Evolutionary conservation across 345 rosid genomes (phyloP).

Genomic region (Physaria fendleri): DNA sequence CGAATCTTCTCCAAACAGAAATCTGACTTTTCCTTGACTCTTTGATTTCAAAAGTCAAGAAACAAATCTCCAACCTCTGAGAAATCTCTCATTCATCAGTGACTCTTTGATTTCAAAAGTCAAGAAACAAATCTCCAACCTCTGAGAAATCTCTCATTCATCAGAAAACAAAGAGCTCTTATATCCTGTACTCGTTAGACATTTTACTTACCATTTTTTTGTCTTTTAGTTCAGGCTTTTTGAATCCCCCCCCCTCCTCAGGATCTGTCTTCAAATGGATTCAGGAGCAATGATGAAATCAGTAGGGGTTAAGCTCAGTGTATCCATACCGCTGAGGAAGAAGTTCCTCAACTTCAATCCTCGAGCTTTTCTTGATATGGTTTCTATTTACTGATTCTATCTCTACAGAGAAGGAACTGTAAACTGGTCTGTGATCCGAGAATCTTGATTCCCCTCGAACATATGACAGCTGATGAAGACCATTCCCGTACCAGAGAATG

Average conservation of each 20-base stretch:
- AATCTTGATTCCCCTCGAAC: slow-evolving; percentile 98
- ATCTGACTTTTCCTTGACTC: not conserved
- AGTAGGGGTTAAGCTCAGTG: slow-evolving; percentile 41
- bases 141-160: too few relatives aligned
- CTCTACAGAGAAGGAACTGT: slow-evolving; percentile 73
- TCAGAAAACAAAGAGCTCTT: too few relatives aligned
- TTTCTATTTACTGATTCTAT: slow-evolving; percentile 61
- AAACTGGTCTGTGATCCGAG: slow-evolving; percentile 98
- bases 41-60: not conserved
- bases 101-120: not conserved
- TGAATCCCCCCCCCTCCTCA: not conserved
- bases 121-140: too few relatives aligned
- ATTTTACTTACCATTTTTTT: too few relatives aligned
- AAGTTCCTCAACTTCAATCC: slow-evolving; percentile 85
- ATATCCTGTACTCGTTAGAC: too few relatives aligned
- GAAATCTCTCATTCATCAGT: not conserved
- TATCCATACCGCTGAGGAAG: slow-evolving; percentile 59
- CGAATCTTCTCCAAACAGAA: slow-evolving; percentile 12
- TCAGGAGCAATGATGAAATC: slow-evolving; percentile 17
- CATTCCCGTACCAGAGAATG: slow-evolving; percentile 91
- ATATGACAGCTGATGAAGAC: slow-evolving; percentile 72
- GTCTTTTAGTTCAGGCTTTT: not conserved
- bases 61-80: not conserved
- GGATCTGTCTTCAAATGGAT: not conserved
- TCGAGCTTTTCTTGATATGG: slow-evolving; percentile 63